phyloP scores from a whole-genome alignment of 805 yeast species.

The Candida argentea region DNA sequence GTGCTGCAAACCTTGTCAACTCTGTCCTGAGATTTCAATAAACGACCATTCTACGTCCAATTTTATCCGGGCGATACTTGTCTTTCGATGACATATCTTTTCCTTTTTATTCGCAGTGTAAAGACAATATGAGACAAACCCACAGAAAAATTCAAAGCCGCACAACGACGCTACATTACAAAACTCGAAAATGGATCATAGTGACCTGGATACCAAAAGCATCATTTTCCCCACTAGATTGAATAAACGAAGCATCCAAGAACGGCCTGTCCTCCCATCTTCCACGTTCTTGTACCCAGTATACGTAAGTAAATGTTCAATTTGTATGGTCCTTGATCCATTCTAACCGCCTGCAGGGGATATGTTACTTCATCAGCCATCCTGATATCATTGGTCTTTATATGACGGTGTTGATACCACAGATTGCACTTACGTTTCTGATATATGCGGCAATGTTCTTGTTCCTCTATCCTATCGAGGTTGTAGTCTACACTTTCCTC shows the following conservation, averaged over 20 bases:
- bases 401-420: constrained; percentile 36
- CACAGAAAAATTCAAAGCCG: no score
- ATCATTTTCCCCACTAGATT: neutral
- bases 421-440: constrained; percentile 25
- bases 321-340: neutral
- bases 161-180: no score
- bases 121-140: no score
- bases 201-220: no score
- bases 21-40: no score
- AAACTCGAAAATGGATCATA: no score
- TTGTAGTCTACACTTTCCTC: constrained; percentile 29
- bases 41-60: no score
- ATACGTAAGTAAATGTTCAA: constrained; percentile 8
- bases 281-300: constrained; percentile 16
- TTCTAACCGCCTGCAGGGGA: constrained; percentile 20
- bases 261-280: constrained; percentile 6
- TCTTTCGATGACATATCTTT: no score
- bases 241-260: no score
- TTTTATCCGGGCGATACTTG: no score
- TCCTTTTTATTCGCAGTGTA: no score
- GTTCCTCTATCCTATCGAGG: constrained; percentile 35
- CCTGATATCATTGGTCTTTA: constrained; percentile 39
- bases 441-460: constrained; percentile 27
- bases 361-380: constrained; percentile 27
- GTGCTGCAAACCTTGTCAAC: no score